A percentile compares a stretch with the other conserved stretches of the same genome.
Conservation (phyloP, 441 rosid genomes). For the Eruca vesicaria region DNA sequence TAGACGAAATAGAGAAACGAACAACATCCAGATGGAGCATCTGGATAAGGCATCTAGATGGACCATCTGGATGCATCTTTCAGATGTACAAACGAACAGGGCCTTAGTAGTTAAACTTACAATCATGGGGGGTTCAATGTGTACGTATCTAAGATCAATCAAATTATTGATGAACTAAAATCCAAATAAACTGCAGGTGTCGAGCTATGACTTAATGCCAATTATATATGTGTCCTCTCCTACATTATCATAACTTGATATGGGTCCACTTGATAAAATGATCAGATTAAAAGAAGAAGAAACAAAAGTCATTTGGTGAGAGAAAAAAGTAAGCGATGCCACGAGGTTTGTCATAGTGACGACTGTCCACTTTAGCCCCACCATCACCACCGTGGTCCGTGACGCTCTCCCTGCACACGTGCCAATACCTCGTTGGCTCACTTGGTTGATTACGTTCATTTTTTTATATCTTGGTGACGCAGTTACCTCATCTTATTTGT, state of each 20-base stretch:
- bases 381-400: constrained; percentile 17
- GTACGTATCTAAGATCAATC: no score
- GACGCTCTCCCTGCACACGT: constrained; percentile 5
- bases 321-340: constrained; percentile 8
- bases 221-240: background rate
- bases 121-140: no score
- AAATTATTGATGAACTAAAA: no score
- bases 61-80: no score
- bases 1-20: no score
- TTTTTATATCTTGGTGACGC: constrained; percentile 12
- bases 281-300: background rate
- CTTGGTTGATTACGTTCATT: background rate
- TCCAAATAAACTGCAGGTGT: no score
- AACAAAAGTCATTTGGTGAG: constrained; percentile 28
- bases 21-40: no score
- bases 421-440: background rate
- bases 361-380: constrained; percentile 26
- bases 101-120: no score
- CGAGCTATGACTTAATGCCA: background rate
- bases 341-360: constrained; percentile 30
- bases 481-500: constrained; percentile 14
- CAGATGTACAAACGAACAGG: no score
- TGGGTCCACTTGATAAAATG: constrained; percentile 19
- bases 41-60: no score
- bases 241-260: background rate